phyloP scores from a whole-genome alignment of 495 filamentous ascomycete genomes.

The Clavariopsis aquatica region DNA sequence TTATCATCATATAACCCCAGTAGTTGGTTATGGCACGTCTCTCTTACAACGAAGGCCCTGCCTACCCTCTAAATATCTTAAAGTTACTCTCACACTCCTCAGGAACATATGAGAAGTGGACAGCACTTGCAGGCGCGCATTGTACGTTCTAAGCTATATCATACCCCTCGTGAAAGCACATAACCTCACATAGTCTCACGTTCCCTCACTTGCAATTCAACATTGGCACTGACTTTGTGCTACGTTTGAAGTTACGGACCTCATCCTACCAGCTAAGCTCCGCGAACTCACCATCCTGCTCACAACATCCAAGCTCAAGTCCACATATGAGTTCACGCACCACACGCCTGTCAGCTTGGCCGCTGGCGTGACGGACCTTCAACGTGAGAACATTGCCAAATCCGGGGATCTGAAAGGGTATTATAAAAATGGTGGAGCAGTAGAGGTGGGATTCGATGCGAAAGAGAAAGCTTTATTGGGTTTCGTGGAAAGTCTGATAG shows the following conservation, averaged over 20 bases:
- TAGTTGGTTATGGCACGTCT: background rate
- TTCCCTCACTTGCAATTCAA: too few relatives aligned
- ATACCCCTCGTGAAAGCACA: too few relatives aligned
- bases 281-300: background rate
- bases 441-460: background rate
- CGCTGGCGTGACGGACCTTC: background rate
- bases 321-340: background rate
- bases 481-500: background rate
- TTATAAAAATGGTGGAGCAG: background rate
- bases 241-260: too few relatives aligned
- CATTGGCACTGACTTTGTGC: too few relatives aligned
- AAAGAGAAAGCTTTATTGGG: background rate
- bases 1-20: too few relatives aligned
- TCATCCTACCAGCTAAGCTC: background rate
- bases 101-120: background rate
- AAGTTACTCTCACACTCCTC: background rate
- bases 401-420: background rate
- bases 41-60: background rate
- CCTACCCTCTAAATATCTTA: background rate
- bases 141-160: too few relatives aligned
- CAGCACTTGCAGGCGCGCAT: background rate
- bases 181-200: too few relatives aligned
- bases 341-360: background rate
- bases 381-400: background rate
- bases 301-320: background rate